phyloP scores from a whole-genome alignment of 306 rosid genomes.

The Cajanus cajan region DNA sequence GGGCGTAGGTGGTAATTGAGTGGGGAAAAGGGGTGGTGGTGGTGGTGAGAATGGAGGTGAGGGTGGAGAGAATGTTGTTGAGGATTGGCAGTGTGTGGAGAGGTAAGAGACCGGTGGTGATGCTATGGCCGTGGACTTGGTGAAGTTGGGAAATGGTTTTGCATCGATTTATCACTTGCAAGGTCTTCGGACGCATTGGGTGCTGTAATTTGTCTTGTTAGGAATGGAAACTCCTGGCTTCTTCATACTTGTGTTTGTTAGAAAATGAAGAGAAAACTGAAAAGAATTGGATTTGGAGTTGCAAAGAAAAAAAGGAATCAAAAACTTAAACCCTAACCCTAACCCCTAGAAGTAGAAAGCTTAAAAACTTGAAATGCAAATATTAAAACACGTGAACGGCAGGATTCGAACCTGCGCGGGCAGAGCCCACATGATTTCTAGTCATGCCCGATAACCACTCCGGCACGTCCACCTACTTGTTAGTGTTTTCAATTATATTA shows the following conservation, averaged over 20 bases:
- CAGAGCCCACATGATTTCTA: conserved; percentile 78
- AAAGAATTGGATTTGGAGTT: too few relatives aligned
- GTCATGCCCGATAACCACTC: conserved; percentile 86
- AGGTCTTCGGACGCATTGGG: neutral
- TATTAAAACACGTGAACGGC: conserved; percentile 54
- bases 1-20: conserved; percentile 35
- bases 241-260: too few relatives aligned
- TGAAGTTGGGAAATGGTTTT: conserved; percentile 48
- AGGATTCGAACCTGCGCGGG: conserved; percentile 82
- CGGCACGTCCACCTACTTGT: conserved; percentile 40
- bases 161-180: conserved; percentile 42
- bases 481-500: too few relatives aligned
- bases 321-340: too few relatives aligned
- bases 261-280: too few relatives aligned
- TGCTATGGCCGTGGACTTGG: conserved; percentile 51
- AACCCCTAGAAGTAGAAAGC: too few relatives aligned
- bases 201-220: neutral
- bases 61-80: conserved; percentile 41
- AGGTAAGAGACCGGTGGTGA: conserved; percentile 42
- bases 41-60: conserved; percentile 34
- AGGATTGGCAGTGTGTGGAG: conserved; percentile 20
- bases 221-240: too few relatives aligned
- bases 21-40: neutral
- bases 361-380: too few relatives aligned
- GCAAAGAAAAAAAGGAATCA: too few relatives aligned